Conservation (phyloP, 1,284 basidiomycete species). For the Naganishia sp. region DNA sequence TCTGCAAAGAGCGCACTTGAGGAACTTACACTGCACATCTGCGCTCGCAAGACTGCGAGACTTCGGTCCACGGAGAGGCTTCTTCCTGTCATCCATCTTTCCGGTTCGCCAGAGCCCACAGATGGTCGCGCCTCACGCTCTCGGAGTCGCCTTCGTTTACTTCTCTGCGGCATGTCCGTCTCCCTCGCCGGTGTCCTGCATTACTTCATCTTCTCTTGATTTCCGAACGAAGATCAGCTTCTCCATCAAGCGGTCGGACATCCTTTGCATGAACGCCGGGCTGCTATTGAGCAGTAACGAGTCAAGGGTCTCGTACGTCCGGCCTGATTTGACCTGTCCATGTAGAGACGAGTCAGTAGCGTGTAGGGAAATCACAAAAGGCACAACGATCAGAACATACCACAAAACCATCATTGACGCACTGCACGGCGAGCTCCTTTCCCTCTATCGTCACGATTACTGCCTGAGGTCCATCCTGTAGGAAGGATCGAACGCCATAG, state of each 20-base stretch:
- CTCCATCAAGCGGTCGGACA: conserved; percentile 8
- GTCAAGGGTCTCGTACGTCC: conserved; percentile 19
- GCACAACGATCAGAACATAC: neutral
- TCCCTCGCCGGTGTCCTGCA: neutral
- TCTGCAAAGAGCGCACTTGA: too few relatives aligned
- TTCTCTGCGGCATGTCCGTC: too few relatives aligned
- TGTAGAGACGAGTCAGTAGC: neutral
- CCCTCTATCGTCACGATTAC: neutral
- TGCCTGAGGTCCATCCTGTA: neutral
- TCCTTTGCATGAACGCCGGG: neutral
- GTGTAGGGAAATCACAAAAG: neutral
- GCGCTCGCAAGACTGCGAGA: too few relatives aligned
- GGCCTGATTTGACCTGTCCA: neutral
- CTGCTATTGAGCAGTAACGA: conserved; percentile 1
- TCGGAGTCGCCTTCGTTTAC: too few relatives aligned
- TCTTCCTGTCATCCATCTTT: too few relatives aligned
- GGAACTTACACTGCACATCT: too few relatives aligned
- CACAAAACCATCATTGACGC: conserved; percentile 16
- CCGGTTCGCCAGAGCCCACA: too few relatives aligned
- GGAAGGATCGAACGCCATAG: too few relatives aligned
- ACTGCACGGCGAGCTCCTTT: neutral
- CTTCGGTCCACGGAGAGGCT: too few relatives aligned
- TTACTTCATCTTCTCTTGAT: neutral
- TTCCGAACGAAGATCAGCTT: neutral
- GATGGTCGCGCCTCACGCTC: too few relatives aligned